Conservation (phyloP, 768 basidiomycete species). For the Crassisporium funariophilum region DNA sequence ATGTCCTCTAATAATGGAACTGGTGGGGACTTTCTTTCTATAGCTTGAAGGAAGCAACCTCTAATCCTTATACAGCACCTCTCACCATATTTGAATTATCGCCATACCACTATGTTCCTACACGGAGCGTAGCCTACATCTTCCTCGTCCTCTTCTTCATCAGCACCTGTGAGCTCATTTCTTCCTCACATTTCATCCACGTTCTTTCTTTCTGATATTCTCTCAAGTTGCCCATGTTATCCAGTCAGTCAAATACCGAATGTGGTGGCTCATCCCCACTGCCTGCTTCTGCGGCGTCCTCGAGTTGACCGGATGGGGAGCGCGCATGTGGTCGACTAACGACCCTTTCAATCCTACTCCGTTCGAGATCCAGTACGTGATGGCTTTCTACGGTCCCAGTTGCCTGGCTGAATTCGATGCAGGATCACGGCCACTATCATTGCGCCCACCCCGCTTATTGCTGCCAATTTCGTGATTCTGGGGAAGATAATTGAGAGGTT, state of each 20-base stretch:
- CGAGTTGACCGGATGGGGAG: conserved; percentile 27
- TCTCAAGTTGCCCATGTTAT: conserved; percentile 17
- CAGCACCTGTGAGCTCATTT: conserved; percentile 39
- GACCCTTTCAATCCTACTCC: conserved; percentile 13
- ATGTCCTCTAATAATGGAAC: no score
- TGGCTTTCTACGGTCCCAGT: not conserved
- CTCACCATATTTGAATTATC: conserved; percentile 9
- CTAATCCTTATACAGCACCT: no score
- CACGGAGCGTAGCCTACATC: conserved; percentile 35
- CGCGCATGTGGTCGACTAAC: conserved; percentile 24
- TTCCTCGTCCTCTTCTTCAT: conserved; percentile 43
- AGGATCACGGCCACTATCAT: conserved; percentile 58
- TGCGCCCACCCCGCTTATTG: conserved; percentile 56
- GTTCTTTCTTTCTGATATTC: not conserved
- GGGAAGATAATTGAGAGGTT: conserved; percentile 46
- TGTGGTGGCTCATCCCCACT: conserved; percentile 28
- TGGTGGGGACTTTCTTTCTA: no score
- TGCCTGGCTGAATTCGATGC: not conserved
- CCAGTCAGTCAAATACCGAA: conserved; percentile 19
- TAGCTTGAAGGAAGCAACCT: no score
- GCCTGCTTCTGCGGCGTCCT: conserved; percentile 23
- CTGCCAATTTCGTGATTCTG: conserved; percentile 62
- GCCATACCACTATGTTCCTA: conserved; percentile 43
- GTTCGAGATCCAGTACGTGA: conserved; percentile 24
- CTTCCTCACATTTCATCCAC: not conserved